Percentiles rank a stretch among this genome's conserved stretches.
These are phyloP conservation scores for Lactarius psammicola DNA, from an alignment of 768 basidiomycete species.

Conservation along the genomic window DNA sequence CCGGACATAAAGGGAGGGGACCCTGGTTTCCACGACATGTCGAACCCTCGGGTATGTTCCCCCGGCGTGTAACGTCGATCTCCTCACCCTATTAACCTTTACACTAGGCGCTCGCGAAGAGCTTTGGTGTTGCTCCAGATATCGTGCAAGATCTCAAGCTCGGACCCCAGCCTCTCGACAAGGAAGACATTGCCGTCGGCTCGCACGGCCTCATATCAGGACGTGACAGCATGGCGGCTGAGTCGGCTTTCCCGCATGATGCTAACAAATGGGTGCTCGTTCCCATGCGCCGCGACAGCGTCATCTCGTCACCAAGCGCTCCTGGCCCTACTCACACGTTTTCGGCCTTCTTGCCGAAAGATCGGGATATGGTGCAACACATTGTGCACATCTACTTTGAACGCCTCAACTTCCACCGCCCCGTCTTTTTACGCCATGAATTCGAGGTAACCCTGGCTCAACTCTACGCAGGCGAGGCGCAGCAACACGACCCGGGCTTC, in stretches of 20 bases:
- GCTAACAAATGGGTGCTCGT: conserved; percentile 59
- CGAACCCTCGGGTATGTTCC: conserved; percentile 55
- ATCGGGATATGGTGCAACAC: conserved; percentile 59
- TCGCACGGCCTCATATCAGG: conserved; percentile 68
- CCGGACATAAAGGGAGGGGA: conserved; percentile 67
- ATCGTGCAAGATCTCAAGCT: conserved; percentile 68
- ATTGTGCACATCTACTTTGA: conserved; percentile 73
- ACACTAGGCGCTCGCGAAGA: conserved; percentile 63
- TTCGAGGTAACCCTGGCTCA: conserved; percentile 64
- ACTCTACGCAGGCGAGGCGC: conserved; percentile 57
- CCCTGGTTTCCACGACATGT: conserved; percentile 77
- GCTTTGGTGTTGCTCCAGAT: conserved; percentile 71
- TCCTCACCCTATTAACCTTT: conserved; percentile 20
- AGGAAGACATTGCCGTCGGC: conserved; percentile 76
- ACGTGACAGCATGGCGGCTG: conserved; percentile 58
- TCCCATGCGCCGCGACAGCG: conserved; percentile 49
- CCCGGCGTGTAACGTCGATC: not conserved
- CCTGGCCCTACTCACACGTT: conserved; percentile 40
- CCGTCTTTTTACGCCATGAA: conserved; percentile 65
- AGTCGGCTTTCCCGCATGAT: conserved; percentile 59
- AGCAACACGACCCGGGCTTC: conserved; percentile 71
- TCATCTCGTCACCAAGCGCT: conserved; percentile 27
- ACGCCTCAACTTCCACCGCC: conserved; percentile 76
- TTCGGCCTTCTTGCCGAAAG: conserved; percentile 72
- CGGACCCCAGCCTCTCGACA: conserved; percentile 47